A percentile compares a stretch with the other conserved stretches of the same genome.
phyloP scores from a whole-genome alignment of 2,329 filamentous ascomycete species.

The Talaromyces piceae region DNA sequence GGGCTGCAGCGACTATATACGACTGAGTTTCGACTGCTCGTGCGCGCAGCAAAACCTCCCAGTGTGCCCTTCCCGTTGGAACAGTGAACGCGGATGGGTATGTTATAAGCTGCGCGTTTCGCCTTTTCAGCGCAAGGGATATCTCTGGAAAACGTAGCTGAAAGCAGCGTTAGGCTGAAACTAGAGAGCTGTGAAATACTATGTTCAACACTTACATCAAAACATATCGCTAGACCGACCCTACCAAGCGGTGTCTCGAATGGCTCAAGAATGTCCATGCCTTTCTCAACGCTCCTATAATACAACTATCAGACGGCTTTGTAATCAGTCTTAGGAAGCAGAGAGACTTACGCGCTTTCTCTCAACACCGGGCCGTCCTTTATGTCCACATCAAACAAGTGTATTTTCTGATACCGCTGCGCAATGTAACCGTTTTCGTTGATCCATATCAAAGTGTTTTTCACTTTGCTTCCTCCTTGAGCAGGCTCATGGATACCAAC shows the following conservation, averaged over 20 bases:
- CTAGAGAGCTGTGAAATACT: too few relatives aligned
- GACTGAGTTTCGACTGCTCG: constrained; percentile 83
- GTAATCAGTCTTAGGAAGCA: background rate
- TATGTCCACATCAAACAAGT: constrained; percentile 72
- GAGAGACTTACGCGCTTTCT: constrained; percentile 47
- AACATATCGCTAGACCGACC: constrained; percentile 78
- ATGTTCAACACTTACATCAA: constrained; percentile 52
- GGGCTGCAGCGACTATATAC: constrained; percentile 80
- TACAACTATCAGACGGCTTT: background rate
- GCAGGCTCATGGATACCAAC: constrained; percentile 80
- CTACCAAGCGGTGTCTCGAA: constrained; percentile 67
- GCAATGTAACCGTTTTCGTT: constrained; percentile 51
- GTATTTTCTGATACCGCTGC: constrained; percentile 75
- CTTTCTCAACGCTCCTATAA: constrained; percentile 57
- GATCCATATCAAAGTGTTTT: constrained; percentile 63
- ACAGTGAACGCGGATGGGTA: constrained; percentile 91
- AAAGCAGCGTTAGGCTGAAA: background rate
- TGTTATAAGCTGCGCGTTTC: constrained; percentile 66
- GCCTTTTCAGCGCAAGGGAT: constrained; percentile 56
- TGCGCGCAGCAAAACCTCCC: constrained; percentile 69
- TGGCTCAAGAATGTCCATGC: constrained; percentile 56
- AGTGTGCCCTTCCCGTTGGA: constrained; percentile 76
- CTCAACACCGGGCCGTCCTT: constrained; percentile 51
- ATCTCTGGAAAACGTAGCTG: constrained; percentile 72
- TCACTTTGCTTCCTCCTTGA: constrained; percentile 45